phyloP scores from a whole-genome alignment of 495 filamentous ascomycete genomes.

The Darksidea phi region DNA sequence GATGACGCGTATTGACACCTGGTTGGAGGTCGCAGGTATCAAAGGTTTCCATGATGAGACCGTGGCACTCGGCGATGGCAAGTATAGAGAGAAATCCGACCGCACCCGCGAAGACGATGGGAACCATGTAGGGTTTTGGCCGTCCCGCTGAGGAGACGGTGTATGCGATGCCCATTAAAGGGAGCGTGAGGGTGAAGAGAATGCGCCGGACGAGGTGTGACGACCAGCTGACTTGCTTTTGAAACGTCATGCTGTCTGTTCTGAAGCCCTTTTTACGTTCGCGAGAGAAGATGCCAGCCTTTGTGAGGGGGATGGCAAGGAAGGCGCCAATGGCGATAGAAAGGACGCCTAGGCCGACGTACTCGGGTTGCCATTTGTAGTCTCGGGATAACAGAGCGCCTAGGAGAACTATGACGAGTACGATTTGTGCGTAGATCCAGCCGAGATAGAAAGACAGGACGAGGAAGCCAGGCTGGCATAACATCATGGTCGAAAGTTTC shows the following conservation, averaged over 20 bases:
- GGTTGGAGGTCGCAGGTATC: constrained; percentile 72
- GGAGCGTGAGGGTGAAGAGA: constrained; percentile 65
- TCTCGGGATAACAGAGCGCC: constrained; percentile 63
- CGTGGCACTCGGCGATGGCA: constrained; percentile 71
- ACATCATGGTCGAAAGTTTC: constrained; percentile 63
- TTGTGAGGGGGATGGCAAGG: constrained; percentile 67
- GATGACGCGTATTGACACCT: constrained; percentile 57
- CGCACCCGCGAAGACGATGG: constrained; percentile 63
- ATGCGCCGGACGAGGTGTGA: constrained; percentile 65
- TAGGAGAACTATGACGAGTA: constrained; percentile 67
- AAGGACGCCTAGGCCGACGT: constrained; percentile 62
- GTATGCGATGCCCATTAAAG: constrained; percentile 63
- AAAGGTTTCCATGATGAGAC: constrained; percentile 76
- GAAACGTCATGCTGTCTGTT: constrained; percentile 60
- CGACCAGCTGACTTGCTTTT: constrained; percentile 60
- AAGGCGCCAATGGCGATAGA: constrained; percentile 65
- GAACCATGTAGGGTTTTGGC: constrained; percentile 57
- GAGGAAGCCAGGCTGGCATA: constrained; percentile 66
- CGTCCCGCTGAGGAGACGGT: constrained; percentile 61
- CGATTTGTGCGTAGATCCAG: constrained; percentile 75
- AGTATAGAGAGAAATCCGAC: constrained; percentile 69
- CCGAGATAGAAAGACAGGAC: constrained; percentile 68
- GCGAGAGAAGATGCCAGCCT: constrained; percentile 64
- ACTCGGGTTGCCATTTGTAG: constrained; percentile 60
- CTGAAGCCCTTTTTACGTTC: constrained; percentile 54